Conservation (phyloP, 805 yeast genomes). For the Wickerhamiella hasegawae region DNA sequence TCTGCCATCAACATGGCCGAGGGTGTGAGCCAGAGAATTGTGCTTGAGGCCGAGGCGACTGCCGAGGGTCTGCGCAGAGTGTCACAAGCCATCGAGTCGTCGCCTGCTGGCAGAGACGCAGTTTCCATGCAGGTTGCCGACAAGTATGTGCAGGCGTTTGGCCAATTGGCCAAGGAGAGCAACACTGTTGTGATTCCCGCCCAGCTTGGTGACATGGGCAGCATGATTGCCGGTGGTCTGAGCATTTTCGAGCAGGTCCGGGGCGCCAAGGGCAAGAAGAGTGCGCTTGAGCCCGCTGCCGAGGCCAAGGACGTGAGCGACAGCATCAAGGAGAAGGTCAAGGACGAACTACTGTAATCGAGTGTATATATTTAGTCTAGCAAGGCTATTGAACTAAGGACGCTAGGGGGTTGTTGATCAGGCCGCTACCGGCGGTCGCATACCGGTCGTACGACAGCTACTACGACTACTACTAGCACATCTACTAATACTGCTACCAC, state of each 20-base stretch:
- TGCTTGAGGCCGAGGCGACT: constrained; percentile 69
- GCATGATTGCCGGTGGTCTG: constrained; percentile 62
- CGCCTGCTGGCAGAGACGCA: constrained; percentile 62
- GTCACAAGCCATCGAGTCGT: constrained; percentile 49
- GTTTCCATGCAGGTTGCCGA: constrained; percentile 69
- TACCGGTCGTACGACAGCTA: no score
- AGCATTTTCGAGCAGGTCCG: constrained; percentile 46
- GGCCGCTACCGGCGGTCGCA: no score
- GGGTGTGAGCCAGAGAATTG: constrained; percentile 56
- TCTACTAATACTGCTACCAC: no score
- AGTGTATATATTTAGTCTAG: no score
- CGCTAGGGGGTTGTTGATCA: no score
- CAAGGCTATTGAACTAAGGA: no score
- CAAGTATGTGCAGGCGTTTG: constrained; percentile 67
- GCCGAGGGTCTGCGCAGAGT: constrained; percentile 51
- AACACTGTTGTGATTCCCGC: constrained; percentile 69
- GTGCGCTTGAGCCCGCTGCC: not conserved
- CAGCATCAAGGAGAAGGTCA: no score
- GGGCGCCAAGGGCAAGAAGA: not conserved
- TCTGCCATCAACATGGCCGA: constrained; percentile 71
- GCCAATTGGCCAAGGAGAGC: constrained; percentile 62
- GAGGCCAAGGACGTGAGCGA: no score
- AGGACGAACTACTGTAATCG: no score
- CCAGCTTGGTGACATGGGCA: constrained; percentile 56
- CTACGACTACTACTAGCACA: no score